A percentile compares a stretch with the other conserved stretches of the same genome.
phyloP scores from a whole-genome alignment of 2,329 filamentous ascomycete genomes.

The Colletotrichum aenigma region DNA sequence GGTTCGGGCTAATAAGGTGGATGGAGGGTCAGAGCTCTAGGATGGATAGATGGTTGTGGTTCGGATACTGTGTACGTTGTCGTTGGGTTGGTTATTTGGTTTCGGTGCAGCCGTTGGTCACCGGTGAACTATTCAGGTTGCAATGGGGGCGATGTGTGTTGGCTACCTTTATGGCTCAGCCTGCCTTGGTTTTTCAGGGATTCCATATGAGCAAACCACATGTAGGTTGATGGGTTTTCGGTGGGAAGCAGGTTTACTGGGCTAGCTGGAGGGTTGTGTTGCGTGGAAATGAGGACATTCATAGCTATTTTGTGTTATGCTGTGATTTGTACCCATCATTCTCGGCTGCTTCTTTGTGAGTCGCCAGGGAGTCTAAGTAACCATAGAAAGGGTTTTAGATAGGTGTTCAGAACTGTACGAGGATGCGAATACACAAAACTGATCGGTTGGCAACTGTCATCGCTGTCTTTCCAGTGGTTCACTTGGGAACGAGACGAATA shows the following conservation, averaged over 20 bases:
- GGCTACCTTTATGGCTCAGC: not conserved
- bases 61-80: not conserved
- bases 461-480: not conserved
- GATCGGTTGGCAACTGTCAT: not conserved
- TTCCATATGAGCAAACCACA: not conserved
- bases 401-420: not conserved
- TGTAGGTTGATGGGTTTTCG: not conserved
- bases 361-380: not conserved
- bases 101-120: not conserved
- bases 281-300: not conserved
- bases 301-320: not conserved
- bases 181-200: not conserved
- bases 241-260: not conserved
- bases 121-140: not conserved
- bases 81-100: not conserved
- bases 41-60: too few species aligned
- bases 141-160: not conserved
- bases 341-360: not conserved
- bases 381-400: not conserved
- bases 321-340: not conserved
- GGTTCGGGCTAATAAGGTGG: not conserved
- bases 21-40: not conserved
- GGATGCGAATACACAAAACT: not conserved
- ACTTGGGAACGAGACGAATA: not conserved
- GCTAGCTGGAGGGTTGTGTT: not conserved